Evolutionary conservation across 306 rosid genomes (phyloP).

Genomic region (Aeschynomene evenia): DNA sequence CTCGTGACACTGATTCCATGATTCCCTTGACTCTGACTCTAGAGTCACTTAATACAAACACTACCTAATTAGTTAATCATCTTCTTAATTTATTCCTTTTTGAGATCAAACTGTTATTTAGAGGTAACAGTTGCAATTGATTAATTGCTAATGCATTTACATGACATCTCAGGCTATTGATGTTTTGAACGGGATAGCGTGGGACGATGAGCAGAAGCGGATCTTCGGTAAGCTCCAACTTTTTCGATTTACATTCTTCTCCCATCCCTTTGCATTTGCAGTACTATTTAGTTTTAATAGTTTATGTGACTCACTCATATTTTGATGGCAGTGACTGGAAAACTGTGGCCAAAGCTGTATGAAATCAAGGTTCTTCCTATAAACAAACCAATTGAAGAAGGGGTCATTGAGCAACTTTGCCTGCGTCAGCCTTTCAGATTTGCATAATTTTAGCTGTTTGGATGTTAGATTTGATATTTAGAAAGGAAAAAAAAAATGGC

Average conservation of each 20-base stretch:
- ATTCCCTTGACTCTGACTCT: too few relatives aligned
- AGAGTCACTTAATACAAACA: too few relatives aligned
- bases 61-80: not conserved
- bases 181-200: conserved; percentile 93
- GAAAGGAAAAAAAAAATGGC: not conserved
- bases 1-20: too few relatives aligned
- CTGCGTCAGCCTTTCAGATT: conserved; percentile 43
- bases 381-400: conserved; percentile 36
- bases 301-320: conserved; percentile 5
- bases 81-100: not conserved
- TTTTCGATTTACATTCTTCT: not conserved
- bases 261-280: not conserved
- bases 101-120: not conserved
- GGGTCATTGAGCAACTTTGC: conserved; percentile 54
- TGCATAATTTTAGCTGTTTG: conserved; percentile 28
- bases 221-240: conserved; percentile 60
- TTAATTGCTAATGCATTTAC: conserved; percentile 18
- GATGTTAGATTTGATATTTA: not conserved
- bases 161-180: conserved; percentile 56
- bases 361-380: conserved; percentile 62
- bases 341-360: conserved; percentile 83
- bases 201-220: conserved; percentile 62
- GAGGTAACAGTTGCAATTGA: not conserved
- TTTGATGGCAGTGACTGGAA: conserved; percentile 77
- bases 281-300: not conserved